These are phyloP conservation scores for Malus fusca DNA, from an alignment of 306 rosid genomes.

Conservation along the genomic window DNA sequence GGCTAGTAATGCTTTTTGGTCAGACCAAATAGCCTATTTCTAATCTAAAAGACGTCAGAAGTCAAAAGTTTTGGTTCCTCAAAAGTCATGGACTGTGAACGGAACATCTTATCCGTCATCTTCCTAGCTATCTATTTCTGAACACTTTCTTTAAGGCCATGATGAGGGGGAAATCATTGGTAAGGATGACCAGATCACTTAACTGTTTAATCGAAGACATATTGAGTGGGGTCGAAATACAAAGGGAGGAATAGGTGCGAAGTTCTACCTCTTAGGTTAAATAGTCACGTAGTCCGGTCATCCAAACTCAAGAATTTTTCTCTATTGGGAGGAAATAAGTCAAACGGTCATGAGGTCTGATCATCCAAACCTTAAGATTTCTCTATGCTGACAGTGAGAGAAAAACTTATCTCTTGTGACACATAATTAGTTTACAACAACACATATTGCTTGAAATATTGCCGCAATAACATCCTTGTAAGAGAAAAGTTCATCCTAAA, in stretches of 20 bases:
- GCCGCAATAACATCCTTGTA: neutral
- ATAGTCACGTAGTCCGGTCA: fast-evolving
- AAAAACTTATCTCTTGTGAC: neutral
- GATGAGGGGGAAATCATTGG: neutral
- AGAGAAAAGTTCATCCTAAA: neutral
- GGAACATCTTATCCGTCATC: no score
- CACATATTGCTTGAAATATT: no score
- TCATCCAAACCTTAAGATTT: no score
- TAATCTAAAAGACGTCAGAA: neutral
- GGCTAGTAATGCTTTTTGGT: neutral
- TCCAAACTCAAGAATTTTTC: no score
- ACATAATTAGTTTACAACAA: no score
- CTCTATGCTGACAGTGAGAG: no score
- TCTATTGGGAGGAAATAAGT: no score
- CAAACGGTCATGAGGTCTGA: no score
- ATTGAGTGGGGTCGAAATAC: neutral
- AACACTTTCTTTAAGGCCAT: neutral
- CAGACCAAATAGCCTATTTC: neutral
- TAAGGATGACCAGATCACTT: neutral
- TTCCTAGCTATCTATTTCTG: neutral
- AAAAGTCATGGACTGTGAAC: neutral
- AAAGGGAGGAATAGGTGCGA: neutral
- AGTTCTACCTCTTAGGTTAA: no score
- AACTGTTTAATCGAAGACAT: no score
- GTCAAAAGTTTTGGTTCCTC: neutral